Base-by-base conservation (phyloP, 129 eudicot species). In the Gnaphalium uliginosum region DNA sequence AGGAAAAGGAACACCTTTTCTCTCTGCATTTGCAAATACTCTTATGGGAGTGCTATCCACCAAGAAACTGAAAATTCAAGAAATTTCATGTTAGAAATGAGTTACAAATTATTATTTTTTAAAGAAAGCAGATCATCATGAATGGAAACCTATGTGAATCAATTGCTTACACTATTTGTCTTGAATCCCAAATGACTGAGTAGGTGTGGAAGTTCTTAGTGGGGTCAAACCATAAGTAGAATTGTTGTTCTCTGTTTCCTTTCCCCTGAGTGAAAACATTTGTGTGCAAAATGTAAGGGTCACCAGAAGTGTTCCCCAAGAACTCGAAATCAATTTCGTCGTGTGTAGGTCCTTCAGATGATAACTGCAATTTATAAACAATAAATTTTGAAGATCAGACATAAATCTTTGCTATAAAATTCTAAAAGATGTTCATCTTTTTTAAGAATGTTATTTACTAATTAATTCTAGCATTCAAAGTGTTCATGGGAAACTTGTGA, bases 261-360 rank as follows among this genome's bases (percentile, higher is more conserved):
- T 86, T 85, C 14, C 97, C 97, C 62, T 87, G 89, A 48, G 90
- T 76, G 50, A 72, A 91, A 5, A 91, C 87, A 78, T 91, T 91
- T 11, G 97, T 91, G 88, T 91, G 97, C 21, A 91, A 77, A 26
- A 81, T 91, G 67, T 91, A 91, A 21, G 95, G 97, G 48, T 91
- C 78, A 1, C 97, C 97, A 0, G 76, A 78, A 0, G 76, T 68
- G 51, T 91, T 91, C 29, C 97, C 97, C 63, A 91, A 67, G 82
- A 91, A 91, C 85, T 91, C 97, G 6, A 88, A 91, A 78, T 91
- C 97, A 13, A 91, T 91, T 80, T 91, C 97, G 29, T 91, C 97
- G 37, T 91, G 97, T 0, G 90, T 81, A 8, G 92, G 82, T 58
- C 94, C 95, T 66, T 86, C 76, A 0, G 97, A 91, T 33, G 97